Evolutionary conservation across 805 yeast genomes (phyloP), one percentile per base, ranked within the genome.

Genomic region (Saturnispora dispora): DNA sequence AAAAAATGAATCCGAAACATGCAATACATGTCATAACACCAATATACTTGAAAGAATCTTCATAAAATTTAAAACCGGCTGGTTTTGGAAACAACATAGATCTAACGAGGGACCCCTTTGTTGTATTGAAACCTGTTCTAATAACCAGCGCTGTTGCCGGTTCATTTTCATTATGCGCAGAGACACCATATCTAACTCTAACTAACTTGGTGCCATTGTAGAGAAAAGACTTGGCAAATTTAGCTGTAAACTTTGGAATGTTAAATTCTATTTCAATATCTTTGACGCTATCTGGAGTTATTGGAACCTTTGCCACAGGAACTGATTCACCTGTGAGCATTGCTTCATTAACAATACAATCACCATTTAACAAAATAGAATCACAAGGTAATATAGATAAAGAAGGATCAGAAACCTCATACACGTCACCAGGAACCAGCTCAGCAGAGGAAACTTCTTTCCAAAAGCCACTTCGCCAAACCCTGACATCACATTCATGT

Each of bases 251-350:
- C 55, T 77, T 78, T 2, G 82, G 69, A 47, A 71, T 72, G 23
- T 69, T 69, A 54, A 82, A 79, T 57, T 81, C 83, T n/a, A 73
- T 73, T 2, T 79, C 71, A 46, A 87, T 65, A 20, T 71, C 71
- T n/a, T 68, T 68, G 39, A 88, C 76, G 0, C 82, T 73, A 8
- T 82, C 89, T 15, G 76, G 74, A 1, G 75, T 69, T 1, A 93
- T 88, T 2, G 86, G 76, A 10, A 73, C 55, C 64, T 93, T 93
- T 0, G 96, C 79, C 2, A 93, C 96, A 0, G 99, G 99, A 1
- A 93, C 97, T 48, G 96, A 88, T 65, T 93, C 99, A 39, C 99
- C 99, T 0, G 99, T 93, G 20, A 93, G 74, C 96, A 93, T 93
- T 5, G 97, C 86, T 64, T 93, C 99, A 65, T 93, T 93, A n/a